These are phyloP conservation scores for Ceratocystis papillata DNA, from an alignment of 2,329 filamentous ascomycete genomes.

Conservation along the genomic window DNA sequence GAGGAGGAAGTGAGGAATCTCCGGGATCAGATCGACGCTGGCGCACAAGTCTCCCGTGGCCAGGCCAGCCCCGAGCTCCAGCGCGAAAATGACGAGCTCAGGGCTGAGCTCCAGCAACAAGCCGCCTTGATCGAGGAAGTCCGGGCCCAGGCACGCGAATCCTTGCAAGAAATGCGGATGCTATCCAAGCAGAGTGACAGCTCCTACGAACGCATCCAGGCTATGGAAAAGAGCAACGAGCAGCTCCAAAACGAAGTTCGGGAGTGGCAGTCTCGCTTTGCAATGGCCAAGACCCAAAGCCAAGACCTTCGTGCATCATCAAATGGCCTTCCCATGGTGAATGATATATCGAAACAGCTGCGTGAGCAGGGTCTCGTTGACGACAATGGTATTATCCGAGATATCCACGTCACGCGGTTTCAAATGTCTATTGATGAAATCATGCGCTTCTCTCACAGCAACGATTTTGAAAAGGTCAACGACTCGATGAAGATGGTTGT, in stretches of 20 bases:
- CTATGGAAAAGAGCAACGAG: constrained; percentile 62
- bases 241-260: constrained; percentile 71
- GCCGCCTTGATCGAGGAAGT: constrained; percentile 79
- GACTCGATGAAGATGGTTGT: constrained; percentile 82
- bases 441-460: constrained; percentile 61
- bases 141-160: constrained; percentile 68
- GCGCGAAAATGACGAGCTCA: constrained; percentile 58
- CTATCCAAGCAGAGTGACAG: constrained; percentile 71
- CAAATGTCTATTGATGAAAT: constrained; percentile 91
- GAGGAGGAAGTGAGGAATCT: constrained; percentile 52
- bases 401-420: constrained; percentile 88
- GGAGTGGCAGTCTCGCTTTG: constrained; percentile 84
- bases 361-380: constrained; percentile 58
- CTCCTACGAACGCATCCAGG: constrained; percentile 71
- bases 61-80: constrained; percentile 39
- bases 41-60: constrained; percentile 1
- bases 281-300: constrained; percentile 76
- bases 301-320: constrained; percentile 72
- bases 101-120: constrained; percentile 57
- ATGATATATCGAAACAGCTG: constrained; percentile 57
- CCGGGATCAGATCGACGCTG: constrained; percentile 47
- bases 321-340: constrained; percentile 56
- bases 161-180: constrained; percentile 77
- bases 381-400: constrained; percentile 69
- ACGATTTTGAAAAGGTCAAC: constrained; percentile 63